Evolutionary conservation across 1,284 basidiomycete species (phyloP).

Genomic region (Cryptococcus sp.): DNA sequence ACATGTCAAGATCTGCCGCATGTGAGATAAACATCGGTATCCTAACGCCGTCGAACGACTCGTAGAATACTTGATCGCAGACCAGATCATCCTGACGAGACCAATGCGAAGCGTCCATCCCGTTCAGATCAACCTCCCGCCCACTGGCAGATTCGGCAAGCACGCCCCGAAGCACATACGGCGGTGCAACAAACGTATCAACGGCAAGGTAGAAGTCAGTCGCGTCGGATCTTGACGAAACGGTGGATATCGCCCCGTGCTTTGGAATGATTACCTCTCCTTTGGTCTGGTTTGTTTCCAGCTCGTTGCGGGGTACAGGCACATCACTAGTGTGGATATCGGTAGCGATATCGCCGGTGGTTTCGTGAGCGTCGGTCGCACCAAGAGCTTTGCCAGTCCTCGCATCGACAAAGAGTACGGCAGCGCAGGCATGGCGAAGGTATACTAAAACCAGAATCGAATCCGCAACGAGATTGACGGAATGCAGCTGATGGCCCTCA

Average conservation of each 20-base stretch:
- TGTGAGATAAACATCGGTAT: constrained; percentile 26
- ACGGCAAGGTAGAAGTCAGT: constrained; percentile 22
- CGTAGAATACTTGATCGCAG: constrained; percentile 21
- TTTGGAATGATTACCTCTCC: constrained; percentile 19
- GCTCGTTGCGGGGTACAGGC: constrained; percentile 21
- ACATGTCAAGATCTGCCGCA: constrained; percentile 17
- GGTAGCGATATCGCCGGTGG: constrained; percentile 15
- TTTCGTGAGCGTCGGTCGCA: constrained; percentile 14
- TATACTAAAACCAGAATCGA: constrained; percentile 19
- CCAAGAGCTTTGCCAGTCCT: constrained; percentile 22
- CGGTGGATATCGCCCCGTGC: constrained; percentile 21
- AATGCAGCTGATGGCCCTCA: constrained; percentile 17
- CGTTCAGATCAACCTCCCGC: constrained; percentile 15
- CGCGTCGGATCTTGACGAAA: constrained; percentile 15
- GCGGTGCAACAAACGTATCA: constrained; percentile 25
- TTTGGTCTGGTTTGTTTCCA: constrained; percentile 5
- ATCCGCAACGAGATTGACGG: constrained; percentile 15
- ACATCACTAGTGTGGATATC: constrained; percentile 7
- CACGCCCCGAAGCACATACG: constrained; percentile 21
- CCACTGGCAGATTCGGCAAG: constrained; percentile 2
- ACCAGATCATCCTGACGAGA: constrained; percentile 14
- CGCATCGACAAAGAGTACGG: constrained; percentile 21
- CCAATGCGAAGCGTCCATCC: constrained; percentile 2
- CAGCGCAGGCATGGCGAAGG: constrained; percentile 25
- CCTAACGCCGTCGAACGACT: constrained; percentile 17